Base-by-base conservation (phyloP, 164 flowering plant species). In the Annona squamosa region DNA sequence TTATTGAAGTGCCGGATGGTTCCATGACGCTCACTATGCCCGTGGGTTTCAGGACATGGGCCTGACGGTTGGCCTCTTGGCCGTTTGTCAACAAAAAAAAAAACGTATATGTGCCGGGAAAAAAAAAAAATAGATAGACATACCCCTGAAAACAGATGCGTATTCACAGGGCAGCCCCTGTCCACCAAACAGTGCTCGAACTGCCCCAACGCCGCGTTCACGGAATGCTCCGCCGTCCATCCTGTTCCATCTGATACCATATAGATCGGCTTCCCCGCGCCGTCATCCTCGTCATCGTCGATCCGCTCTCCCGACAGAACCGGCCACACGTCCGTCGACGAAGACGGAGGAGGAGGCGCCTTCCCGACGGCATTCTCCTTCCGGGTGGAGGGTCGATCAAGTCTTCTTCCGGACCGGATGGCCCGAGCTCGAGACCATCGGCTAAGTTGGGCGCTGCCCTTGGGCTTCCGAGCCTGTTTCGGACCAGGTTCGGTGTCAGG, bases 221-320 rank as follows among this genome's bases (percentile, higher is more conserved):
- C 97, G 75, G 91, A 78, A 68, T 94, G 90, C 81, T 94, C 98
- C 62, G 82, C 97, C 81, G 97, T 92, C 97, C 97, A 94, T 26
- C 97, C 97, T 16, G 97, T 94, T 7, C 97, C 97, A 74, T 94
- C 97, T 1, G 97, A 94, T 2, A 94, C 89, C 92, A 92, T 85
- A 75, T 89, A 92, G 17, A 94, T 91, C 17, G 89, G 71, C 86
- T 93, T 91, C 67, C 77, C 81, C 41, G 42, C 80, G 52, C 44
- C 81, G 72, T 41, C 75, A 7, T 72, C 84, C 43, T 78, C 82
- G 26, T 78, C 89, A 12, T 71, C 79, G 10, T 78, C 76, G 41
- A 73, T 57, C 19, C 63, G 76, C 46, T 67, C 68, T 1, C 48
- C 69, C 16, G 56, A 56, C 10, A 67, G 45, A 45, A 43, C 71